Evolutionary conservation across 2,329 filamentous ascomycete species (phyloP).

Genomic region (Fusarium xyrophilum): DNA sequence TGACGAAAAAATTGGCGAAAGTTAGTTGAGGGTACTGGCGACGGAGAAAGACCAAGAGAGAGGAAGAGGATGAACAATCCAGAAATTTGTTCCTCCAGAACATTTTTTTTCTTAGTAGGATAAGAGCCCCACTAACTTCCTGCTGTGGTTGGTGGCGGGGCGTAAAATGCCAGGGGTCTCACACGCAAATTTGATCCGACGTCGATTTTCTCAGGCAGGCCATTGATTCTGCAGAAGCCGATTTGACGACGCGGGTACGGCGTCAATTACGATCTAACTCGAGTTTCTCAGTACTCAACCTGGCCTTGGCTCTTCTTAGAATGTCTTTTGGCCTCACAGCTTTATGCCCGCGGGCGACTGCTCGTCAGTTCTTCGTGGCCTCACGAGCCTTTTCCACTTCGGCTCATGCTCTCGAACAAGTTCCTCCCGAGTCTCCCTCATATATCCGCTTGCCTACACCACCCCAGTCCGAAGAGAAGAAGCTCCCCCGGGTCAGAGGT

Average conservation of each 20-base stretch:
- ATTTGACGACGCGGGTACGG: conserved; percentile 19
- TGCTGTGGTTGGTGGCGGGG: conserved; percentile 37
- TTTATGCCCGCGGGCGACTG: conserved; percentile 38
- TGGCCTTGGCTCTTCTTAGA: conserved; percentile 16
- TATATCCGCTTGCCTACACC: conserved; percentile 84
- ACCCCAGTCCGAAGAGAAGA: conserved; percentile 69
- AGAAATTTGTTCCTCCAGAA: conserved; percentile 40
- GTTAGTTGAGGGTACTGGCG: conserved; percentile 32
- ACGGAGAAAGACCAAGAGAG: conserved; percentile 24
- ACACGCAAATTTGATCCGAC: conserved; percentile 27
- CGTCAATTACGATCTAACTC: conserved; percentile 32
- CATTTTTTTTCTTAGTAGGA: conserved; percentile 38
- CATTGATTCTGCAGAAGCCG: conserved; percentile 11
- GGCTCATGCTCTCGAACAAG: conserved; percentile 55
- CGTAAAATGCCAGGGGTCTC: conserved; percentile 11
- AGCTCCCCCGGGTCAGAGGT: conserved; percentile 68
- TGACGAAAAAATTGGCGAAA: conserved; percentile 49
- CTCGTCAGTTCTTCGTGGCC: conserved; percentile 38
- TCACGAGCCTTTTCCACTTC: conserved; percentile 47
- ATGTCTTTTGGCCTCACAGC: conserved; percentile 43
- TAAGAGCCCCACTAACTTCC: conserved; percentile 36
- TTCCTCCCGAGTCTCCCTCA: conserved; percentile 85
- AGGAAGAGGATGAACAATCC: conserved; percentile 30
- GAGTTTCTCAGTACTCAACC: conserved; percentile 15
- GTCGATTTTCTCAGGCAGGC: conserved; percentile 37